A percentile compares a stretch with the other conserved stretches of the same genome.
Evolutionary conservation across 140 eudicot species (phyloP).

Genomic region (Cichorium intybus): DNA sequence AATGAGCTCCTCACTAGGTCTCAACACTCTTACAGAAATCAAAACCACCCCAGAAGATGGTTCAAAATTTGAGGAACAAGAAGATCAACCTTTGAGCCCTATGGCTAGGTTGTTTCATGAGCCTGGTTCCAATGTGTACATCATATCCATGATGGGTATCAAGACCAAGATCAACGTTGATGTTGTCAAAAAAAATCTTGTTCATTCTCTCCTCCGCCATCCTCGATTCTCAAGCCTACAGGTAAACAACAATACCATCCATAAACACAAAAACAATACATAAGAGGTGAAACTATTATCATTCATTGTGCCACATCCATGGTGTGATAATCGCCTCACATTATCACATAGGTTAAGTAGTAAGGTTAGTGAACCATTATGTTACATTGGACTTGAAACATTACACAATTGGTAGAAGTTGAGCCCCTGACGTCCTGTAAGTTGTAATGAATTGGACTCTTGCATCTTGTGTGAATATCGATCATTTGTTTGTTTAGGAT

Average conservation of each 20-base stretch:
- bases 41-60: constrained; percentile 28
- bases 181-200: constrained; percentile 30
- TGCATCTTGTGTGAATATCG: too few relatives aligned
- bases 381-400: too few relatives aligned
- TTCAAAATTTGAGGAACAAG: constrained; percentile 14
- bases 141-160: constrained; percentile 46
- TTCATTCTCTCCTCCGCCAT: constrained; percentile 32
- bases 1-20: constrained; percentile 27
- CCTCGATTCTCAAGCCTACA: constrained; percentile 66
- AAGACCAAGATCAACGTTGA: constrained; percentile 40
- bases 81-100: constrained; percentile 38
- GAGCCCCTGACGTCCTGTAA: too few relatives aligned
- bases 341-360: too few relatives aligned
- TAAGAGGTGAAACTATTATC: too few relatives aligned
- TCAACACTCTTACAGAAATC: constrained; percentile 21
- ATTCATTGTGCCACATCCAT: too few relatives aligned
- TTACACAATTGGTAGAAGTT: too few relatives aligned
- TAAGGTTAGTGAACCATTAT: too few relatives aligned
- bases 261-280: too few relatives aligned
- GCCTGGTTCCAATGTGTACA: constrained; percentile 47
- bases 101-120: constrained; percentile 50
- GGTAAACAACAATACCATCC: constrained; percentile 20
- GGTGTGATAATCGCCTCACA: too few relatives aligned
- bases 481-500: too few relatives aligned
- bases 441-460: too few relatives aligned